Base-by-base conservation (phyloP, 225 moss, liverwort and hornwort species). In the Antitrichia curtipendula region DNA sequence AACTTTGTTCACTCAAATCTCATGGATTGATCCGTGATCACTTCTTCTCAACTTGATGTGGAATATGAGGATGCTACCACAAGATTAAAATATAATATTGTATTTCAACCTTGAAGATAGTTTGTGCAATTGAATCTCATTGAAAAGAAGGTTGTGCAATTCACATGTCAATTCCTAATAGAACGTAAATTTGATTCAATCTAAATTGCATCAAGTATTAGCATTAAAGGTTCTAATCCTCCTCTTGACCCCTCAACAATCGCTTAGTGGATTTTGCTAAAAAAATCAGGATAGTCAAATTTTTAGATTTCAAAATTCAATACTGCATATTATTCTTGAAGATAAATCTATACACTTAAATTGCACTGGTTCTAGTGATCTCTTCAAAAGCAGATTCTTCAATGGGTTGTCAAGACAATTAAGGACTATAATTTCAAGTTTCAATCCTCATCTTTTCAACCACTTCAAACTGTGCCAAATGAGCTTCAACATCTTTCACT, bases 1-100 rank as follows among this genome's bases (percentile, higher is more conserved):
- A 38, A 77, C 10, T 24, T 25, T 77, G 7, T 38, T n/a, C 38
- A n/a, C 24, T n/a, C 16, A 54, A n/a, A 54, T 77, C 24, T n/a
- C 24, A 23, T 3, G 0, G 6, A 4, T 24, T 54, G n/a, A 24
- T n/a, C 1, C 10, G 1, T 56, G 10, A 54, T 38, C 15, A 15
- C 12, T 77, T 77, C n/a, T 77, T n/a, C 24, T 76, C 16, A 24
- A 9, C 9, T 38, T 25, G 7, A 15, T 21, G 25, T 56, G 7
- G 7, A 38, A 38, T 56, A 56, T 27, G 1, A 25, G 1, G 10
- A 4, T 27, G 10, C 38, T 78, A 9, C 54, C 54, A 24, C 25
- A 56, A 54, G 10, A n/a, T n/a, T 54, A 58, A 58, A 56, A 34
- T 36, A 21, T 23, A 52, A 23, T 18, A 6, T 59, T 43, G 20